A percentile compares a stretch with the other conserved stretches of the same genome.
Evolutionary conservation across 2,329 filamentous ascomycete genomes (phyloP).

Genomic region (Pestalotiopsis sp.): DNA sequence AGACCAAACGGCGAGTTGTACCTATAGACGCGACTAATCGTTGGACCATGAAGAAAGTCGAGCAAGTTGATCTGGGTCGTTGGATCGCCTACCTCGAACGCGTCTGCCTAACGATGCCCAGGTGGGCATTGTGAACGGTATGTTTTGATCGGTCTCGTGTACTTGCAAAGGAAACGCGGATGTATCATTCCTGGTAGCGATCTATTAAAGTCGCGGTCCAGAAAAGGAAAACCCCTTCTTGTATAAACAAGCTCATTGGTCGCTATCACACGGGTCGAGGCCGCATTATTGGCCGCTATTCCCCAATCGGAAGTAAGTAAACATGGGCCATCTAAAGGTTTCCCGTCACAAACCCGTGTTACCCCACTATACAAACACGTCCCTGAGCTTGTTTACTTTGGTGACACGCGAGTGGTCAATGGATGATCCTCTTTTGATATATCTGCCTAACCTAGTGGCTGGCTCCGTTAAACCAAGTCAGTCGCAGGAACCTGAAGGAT

Average conservation of each 20-base stretch:
- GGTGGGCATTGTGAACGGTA: no score
- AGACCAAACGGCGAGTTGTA: no score
- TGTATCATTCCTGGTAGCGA: not conserved
- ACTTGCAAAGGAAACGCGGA: no score
- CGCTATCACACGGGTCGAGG: slow-evolving; percentile 17
- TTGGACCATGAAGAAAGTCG: no score
- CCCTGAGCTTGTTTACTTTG: slow-evolving; percentile 15
- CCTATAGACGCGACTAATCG: no score
- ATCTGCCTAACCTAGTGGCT: not conserved
- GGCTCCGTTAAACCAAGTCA: not conserved
- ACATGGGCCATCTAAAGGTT: slow-evolving; percentile 31
- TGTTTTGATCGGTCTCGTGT: no score
- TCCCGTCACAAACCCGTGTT: no score
- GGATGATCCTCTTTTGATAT: slow-evolving; percentile 6
- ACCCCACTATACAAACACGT: slow-evolving; percentile 10
- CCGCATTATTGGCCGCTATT: slow-evolving; percentile 29
- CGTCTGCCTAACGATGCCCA: no score
- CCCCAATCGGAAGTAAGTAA: slow-evolving; percentile 45
- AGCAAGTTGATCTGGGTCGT: no score
- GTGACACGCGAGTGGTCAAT: slow-evolving; percentile 19
- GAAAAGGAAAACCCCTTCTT: slow-evolving; percentile 5
- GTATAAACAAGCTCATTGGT: slow-evolving; percentile 20
- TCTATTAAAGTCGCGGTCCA: not conserved
- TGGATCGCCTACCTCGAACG: no score
- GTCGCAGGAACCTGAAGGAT: not conserved